Conservation (phyloP, 2,329 filamentous ascomycete genomes). For the Penicillium sp. region DNA sequence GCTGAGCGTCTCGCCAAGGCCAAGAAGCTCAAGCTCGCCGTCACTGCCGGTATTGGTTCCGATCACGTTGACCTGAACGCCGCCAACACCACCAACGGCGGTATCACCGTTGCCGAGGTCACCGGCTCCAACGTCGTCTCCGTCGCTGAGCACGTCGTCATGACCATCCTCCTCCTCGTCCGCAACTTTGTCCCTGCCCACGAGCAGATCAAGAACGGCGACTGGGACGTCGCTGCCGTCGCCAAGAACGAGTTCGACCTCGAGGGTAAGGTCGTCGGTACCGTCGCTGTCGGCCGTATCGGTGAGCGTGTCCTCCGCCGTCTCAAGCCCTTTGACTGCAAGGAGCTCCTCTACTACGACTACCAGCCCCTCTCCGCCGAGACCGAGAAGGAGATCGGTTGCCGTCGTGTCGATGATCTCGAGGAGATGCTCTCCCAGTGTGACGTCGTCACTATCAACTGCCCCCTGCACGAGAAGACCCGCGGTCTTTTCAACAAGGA, state of each 20-base stretch:
- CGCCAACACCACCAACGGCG: conserved; percentile 97
- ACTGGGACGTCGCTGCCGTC: conserved; percentile 93
- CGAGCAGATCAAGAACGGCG: conserved; percentile 83
- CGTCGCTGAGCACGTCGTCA: conserved; percentile 97
- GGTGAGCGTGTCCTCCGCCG: conserved; percentile 96
- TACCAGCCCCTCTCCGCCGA: conserved; percentile 91
- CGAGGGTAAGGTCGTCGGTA: conserved; percentile 95
- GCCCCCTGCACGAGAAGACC: conserved; percentile 97
- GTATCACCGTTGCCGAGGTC: conserved; percentile 94
- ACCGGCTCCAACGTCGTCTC: conserved; percentile 98
- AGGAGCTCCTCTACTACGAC: conserved; percentile 98
- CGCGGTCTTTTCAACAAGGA: conserved; percentile 98
- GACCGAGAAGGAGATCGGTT: conserved; percentile 92
- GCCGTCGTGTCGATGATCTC: conserved; percentile 80
- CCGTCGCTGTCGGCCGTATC: conserved; percentile 95
- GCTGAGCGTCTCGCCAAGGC: conserved; percentile 95
- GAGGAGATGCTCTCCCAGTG: conserved; percentile 94
- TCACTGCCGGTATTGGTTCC: conserved; percentile 96
- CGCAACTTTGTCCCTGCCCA: conserved; percentile 99
- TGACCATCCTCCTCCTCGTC: conserved; percentile 95
- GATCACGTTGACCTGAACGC: conserved; percentile 97
- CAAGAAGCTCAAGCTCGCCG: conserved; percentile 96
- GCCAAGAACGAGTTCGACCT: conserved; percentile 99
- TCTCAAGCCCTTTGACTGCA: conserved; percentile 98
- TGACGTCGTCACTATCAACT: conserved; percentile 99